These are phyloP conservation scores for Raffaelea ambrosiae DNA, from an alignment of 2,329 filamentous ascomycete genomes.

Conservation along the genomic window DNA sequence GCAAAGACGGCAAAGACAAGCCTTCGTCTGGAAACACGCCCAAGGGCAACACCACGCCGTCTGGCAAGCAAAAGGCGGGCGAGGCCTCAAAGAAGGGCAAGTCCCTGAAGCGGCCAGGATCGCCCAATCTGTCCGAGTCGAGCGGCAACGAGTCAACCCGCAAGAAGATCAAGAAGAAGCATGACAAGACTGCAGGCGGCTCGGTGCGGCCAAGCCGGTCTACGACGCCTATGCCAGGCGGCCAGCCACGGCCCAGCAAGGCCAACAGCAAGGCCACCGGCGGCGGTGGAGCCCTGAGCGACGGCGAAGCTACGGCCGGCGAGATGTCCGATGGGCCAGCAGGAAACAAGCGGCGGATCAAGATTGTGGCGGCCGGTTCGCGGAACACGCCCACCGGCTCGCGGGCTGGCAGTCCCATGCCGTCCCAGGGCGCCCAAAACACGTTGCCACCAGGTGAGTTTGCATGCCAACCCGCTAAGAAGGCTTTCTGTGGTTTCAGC, in stretches of 20 bases:
- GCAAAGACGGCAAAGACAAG: conserved; percentile 37
- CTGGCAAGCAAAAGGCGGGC: conserved; percentile 36
- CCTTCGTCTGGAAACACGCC: conserved; percentile 47
- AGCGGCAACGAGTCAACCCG: conserved; percentile 84
- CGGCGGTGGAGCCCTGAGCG: conserved; percentile 55
- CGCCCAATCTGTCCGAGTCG: conserved; percentile 79
- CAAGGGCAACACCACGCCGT: conserved; percentile 57
- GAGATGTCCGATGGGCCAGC: conserved; percentile 51
- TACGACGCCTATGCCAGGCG: conserved; percentile 43
- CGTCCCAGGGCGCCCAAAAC: too few species aligned
- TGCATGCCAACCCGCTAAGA: too few species aligned
- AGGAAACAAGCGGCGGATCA: conserved; percentile 44
- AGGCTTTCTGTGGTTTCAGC: too few species aligned
- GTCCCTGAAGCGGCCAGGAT: conserved; percentile 73
- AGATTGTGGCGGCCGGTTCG: conserved; percentile 36
- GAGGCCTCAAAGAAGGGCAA: conserved; percentile 47
- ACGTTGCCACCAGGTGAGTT: conserved; percentile 19
- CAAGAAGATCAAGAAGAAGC: conserved; percentile 70
- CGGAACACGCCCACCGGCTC: conserved; percentile 49
- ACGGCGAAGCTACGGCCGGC: conserved; percentile 63
- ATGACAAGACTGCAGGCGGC: conserved; percentile 41
- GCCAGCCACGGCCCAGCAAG: conserved; percentile 19
- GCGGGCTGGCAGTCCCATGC: conserved; percentile 51
- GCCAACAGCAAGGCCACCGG: conserved; percentile 28
- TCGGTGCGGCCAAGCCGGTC: conserved; percentile 44